Conservation (phyloP, 1,139 yeast species). For the Williopsis jadinii region DNA sequence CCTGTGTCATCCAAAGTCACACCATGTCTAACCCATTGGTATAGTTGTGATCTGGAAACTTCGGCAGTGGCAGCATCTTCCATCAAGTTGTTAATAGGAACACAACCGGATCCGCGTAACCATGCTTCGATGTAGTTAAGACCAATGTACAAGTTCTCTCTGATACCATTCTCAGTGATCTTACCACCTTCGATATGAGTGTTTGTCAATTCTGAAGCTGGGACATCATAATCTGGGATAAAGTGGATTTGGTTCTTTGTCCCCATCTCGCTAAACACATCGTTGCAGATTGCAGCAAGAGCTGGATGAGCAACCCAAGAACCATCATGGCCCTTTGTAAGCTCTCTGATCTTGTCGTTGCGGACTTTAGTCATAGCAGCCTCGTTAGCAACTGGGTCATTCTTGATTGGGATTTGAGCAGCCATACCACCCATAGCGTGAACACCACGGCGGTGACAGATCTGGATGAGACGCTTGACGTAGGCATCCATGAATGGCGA, state of each 20-base stretch:
- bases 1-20: conserved; percentile 54
- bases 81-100: conserved; percentile 78
- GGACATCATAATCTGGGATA: conserved; percentile 34
- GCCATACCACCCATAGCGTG: conserved; percentile 87
- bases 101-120: conserved; percentile 79
- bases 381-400: conserved; percentile 52
- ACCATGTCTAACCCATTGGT: conserved; percentile 78
- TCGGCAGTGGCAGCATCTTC: conserved; percentile 89
- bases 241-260: conserved; percentile 73
- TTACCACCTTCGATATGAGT: conserved; percentile 57
- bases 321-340: conserved; percentile 73
- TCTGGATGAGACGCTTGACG: conserved; percentile 57
- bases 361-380: conserved; percentile 61
- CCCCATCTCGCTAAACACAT: conserved; percentile 72
- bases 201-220: conserved; percentile 55
- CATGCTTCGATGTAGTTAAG: conserved; percentile 79
- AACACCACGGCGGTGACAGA: conserved; percentile 65
- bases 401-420: conserved; percentile 72
- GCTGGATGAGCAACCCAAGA: conserved; percentile 91
- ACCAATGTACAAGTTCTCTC: conserved; percentile 67
- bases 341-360: conserved; percentile 67
- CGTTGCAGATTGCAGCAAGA: conserved; percentile 65
- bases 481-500: conserved; percentile 73
- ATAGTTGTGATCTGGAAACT: conserved; percentile 73
- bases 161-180: conserved; percentile 61